These are phyloP conservation scores for Neobulgaria alba DNA, from an alignment of 2,329 filamentous ascomycete species.

Conservation along the genomic window DNA sequence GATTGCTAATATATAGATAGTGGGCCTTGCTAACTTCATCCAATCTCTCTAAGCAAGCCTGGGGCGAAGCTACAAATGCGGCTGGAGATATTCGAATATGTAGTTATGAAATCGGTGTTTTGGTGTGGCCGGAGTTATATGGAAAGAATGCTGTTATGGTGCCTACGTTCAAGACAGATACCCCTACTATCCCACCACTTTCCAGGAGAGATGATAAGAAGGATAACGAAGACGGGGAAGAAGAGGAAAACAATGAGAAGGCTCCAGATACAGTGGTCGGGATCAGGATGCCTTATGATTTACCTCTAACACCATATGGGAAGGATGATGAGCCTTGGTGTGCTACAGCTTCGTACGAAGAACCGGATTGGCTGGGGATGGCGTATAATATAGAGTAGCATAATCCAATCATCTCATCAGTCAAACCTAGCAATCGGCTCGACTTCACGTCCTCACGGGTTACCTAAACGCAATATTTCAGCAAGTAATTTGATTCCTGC, in stretches of 20 bases:
- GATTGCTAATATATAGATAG: not conserved
- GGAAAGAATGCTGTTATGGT: slow-evolving; percentile 48
- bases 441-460: no score
- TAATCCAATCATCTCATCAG: no score
- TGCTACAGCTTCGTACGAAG: slow-evolving; percentile 47
- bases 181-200: slow-evolving; percentile 28
- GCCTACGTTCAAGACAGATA: slow-evolving; percentile 57
- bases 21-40: slow-evolving; percentile 87
- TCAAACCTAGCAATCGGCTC: no score
- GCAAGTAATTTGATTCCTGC: no score
- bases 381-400: slow-evolving; percentile 12
- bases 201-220: not conserved
- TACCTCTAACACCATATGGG: slow-evolving; percentile 62
- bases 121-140: slow-evolving; percentile 66
- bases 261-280: slow-evolving; percentile 44
- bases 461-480: no score
- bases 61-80: slow-evolving; percentile 57
- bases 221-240: slow-evolving; percentile 14
- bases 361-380: slow-evolving; percentile 43
- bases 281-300: slow-evolving; percentile 72
- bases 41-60: slow-evolving; percentile 84
- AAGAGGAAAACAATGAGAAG: slow-evolving; percentile 9
- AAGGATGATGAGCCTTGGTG: slow-evolving; percentile 67
- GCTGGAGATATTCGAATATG: slow-evolving; percentile 59
- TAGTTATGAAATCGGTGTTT: slow-evolving; percentile 76